Percentiles rank a stretch among this genome's conserved stretches.
Evolutionary conservation across 2,329 filamentous ascomycete species (phyloP).

Genomic region (Blastomyces parvus): DNA sequence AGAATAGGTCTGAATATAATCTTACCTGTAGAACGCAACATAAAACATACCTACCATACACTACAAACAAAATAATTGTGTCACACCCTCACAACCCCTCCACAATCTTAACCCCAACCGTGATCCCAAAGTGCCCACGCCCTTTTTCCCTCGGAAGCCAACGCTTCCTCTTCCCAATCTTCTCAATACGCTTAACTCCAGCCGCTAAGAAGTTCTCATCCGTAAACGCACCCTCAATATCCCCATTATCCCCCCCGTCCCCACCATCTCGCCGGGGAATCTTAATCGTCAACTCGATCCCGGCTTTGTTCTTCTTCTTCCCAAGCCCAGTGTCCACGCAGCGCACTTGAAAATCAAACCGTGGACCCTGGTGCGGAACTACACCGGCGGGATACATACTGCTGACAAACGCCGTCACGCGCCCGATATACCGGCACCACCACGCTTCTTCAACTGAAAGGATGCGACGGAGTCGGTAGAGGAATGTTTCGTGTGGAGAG

Average conservation of each 20-base stretch:
- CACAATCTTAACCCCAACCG: constrained; percentile 26
- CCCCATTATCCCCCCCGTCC: constrained; percentile 17
- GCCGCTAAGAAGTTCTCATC: constrained; percentile 31
- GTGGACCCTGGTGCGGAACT: constrained; percentile 21
- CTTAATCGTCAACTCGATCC: constrained; percentile 38
- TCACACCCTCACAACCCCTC: constrained; percentile 4
- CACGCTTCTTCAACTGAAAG: constrained; percentile 48
- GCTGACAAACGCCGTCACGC: constrained; percentile 49
- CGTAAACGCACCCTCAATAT: constrained; percentile 15
- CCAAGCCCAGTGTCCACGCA: constrained; percentile 37
- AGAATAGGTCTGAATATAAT: neutral
- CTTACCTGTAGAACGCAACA: neutral
- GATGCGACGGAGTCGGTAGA: constrained; percentile 44
- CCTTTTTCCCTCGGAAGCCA: constrained; percentile 38
- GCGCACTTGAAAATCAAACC: constrained; percentile 32
- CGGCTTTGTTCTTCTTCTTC: constrained; percentile 33
- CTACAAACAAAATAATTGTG: neutral
- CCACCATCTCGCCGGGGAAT: constrained; percentile 31
- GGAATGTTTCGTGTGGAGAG: constrained; percentile 48
- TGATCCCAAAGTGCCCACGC: constrained; percentile 30
- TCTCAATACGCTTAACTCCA: constrained; percentile 37
- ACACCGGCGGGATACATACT: constrained; percentile 53
- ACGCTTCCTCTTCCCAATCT: constrained; percentile 52
- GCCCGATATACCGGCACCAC: constrained; percentile 58
- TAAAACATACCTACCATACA: neutral